Evolutionary conservation across 306 rosid species (phyloP).

Genomic region (Trichosanthes cucumerina): DNA sequence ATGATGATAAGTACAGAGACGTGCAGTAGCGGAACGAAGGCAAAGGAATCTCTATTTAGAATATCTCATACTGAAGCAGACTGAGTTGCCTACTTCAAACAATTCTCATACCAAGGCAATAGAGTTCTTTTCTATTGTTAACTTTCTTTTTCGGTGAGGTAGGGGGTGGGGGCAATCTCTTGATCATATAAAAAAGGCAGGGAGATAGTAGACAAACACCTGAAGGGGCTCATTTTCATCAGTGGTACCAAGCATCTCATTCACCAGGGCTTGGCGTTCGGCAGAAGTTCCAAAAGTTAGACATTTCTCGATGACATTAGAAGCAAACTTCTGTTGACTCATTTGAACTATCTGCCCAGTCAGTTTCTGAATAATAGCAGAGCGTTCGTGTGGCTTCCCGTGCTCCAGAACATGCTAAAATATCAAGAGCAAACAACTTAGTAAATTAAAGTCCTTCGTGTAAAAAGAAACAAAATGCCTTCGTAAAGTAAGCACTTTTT

Average conservation of each 20-base stretch:
- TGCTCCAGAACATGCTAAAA: slow-evolving; percentile 82
- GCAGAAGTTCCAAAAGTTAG: slow-evolving; percentile 63
- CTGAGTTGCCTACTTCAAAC: background rate
- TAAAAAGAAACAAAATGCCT: background rate
- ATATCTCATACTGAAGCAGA: background rate
- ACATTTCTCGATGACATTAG: slow-evolving; percentile 86
- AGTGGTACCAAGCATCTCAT: slow-evolving; percentile 88
- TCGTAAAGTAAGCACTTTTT: background rate
- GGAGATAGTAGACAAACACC: slow-evolving; percentile 31
- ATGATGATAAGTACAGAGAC: background rate
- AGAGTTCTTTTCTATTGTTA: background rate
- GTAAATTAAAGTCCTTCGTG: background rate
- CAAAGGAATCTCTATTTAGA: background rate
- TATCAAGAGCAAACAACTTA: background rate
- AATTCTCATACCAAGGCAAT: background rate
- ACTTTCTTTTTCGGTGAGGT: background rate
- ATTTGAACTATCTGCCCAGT: slow-evolving; percentile 83
- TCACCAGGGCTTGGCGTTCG: slow-evolving; percentile 70
- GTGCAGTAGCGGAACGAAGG: background rate
- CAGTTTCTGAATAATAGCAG: slow-evolving; percentile 65
- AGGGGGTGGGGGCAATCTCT: background rate
- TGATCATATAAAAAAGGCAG: background rate
- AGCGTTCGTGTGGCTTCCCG: slow-evolving; percentile 77
- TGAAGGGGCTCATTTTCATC: slow-evolving; percentile 98
- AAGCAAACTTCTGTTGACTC: slow-evolving; percentile 99